These are phyloP conservation scores for Myxozyma geophila DNA, from an alignment of 805 yeast species.

Conservation along the genomic window DNA sequence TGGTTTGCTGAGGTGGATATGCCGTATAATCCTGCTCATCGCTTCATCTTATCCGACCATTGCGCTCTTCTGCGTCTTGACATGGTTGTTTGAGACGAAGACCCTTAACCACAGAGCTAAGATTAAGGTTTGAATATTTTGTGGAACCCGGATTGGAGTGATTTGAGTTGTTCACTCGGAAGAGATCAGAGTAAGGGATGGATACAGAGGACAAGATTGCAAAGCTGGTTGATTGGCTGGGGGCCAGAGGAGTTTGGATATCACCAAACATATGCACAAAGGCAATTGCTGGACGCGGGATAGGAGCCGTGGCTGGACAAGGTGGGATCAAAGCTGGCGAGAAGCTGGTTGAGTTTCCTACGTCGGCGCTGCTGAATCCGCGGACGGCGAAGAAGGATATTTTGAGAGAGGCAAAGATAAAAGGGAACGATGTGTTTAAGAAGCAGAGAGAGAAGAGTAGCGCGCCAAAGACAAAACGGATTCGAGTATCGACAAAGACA, in stretches of 20 bases:
- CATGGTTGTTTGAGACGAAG: background rate
- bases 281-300: conserved; percentile 57
- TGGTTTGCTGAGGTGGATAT: conserved; percentile 17
- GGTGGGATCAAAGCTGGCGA: conserved; percentile 49
- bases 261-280: conserved; percentile 45
- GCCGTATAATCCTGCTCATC: conserved; percentile 14
- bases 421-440: background rate
- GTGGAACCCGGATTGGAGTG: background rate
- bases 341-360: conserved; percentile 60
- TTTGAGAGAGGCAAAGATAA: background rate
- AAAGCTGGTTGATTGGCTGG: conserved; percentile 8
- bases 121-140: conserved; percentile 6
- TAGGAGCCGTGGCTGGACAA: conserved; percentile 60
- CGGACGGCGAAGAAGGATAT: conserved; percentile 25
- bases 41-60: no score
- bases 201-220: conserved; percentile 2
- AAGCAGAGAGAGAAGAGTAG: background rate
- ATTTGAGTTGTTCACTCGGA: background rate
- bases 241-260: conserved; percentile 25
- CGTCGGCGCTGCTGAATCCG: conserved; percentile 59
- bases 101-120: conserved; percentile 11
- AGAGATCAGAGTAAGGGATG: background rate
- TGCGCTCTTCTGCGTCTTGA: no score
- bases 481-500: background rate
- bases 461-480: background rate